Base-by-base conservation (phyloP, 116 monocot species). In the Papilionanthe hybrid region DNA sequence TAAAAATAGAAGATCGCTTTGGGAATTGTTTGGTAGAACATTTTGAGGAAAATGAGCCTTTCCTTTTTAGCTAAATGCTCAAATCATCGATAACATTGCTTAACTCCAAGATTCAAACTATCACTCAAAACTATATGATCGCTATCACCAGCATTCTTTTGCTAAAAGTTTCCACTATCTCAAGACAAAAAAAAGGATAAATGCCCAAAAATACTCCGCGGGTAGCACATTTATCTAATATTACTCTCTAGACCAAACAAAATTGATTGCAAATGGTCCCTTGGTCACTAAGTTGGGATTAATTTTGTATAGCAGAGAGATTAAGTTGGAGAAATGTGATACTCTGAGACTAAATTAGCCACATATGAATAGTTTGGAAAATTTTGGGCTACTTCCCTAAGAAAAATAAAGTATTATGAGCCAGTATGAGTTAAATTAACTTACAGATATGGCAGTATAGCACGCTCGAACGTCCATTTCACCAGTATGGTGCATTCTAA, bases 391-490 rank as follows among this genome's bases (percentile, higher is more conserved):
- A 5, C 9, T 45, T 45, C 45, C 9, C 45, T 5, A 45, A 53
- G 15, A 53, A 53, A 53, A 53, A 53, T 1, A 27, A 65, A 65
- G 27, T 25, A 65, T 1, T 10, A 25, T 27, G 2, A 7, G 15
- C 53, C 53, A 15, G 27, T 8, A 65, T 65, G 65, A 27, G 12
- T 63, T 63, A 27, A 65, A 23, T 22, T 60, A 32, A 87, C 94
- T 90, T 80, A 97, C 98, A 41, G 98, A 98, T 75, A 98, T 84
- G 37, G 94, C 94, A 80, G 91, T 94, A 78, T 98, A 98, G 78
- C 88, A 90, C 75, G 98, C 94, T 72, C 98, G 89, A 30, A 91
- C 94, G 90, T 98, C 98, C 56, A 93, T 91, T 91, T 98, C 98
- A 42, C 98, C 98, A 72, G 23, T 86, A 83, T 91, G 81, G 84